Base-by-base conservation (phyloP, 345 rosid species). In the Citrus sp. region DNA sequence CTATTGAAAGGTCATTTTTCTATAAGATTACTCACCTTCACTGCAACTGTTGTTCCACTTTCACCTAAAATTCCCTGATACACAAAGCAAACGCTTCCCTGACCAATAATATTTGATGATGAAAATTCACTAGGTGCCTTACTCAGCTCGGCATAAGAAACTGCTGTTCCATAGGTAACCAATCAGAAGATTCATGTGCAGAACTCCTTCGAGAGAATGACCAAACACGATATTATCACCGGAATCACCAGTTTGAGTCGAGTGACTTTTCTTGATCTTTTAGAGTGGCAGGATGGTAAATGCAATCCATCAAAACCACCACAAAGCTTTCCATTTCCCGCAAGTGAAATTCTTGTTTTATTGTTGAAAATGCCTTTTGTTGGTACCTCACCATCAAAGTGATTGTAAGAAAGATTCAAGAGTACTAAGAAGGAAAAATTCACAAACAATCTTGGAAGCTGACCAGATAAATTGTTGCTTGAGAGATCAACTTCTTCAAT, bases 341-440 rank as follows among this genome's bases (percentile, higher is more conserved):
- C 18, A 46, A 46, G 16, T 46, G 51, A 46, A 46, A 46, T 12
- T 46, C 51, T 46, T 12, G 18, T 46, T 12, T 46, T 3, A 46
- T 46, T 46, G 51, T 4, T 46, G 80, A 78, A 82, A 9, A 55
- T 14, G 4, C 73, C 77, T 59, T 54, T 51, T 16, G 16, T 35
- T 22, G 85, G 82, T 34, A 82, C 79, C 63, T 73, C 46, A 7
- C 82, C 69, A 2, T 74, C 66, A 22, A 74, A 35, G 35, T 64
- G 19, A 56, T 65, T 76, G 58, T 51, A 72, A 7, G 79, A 78
- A 14, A 82, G 49, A 40, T 82, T 77, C 27, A 74, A 64, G 38
- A 56, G 18, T 38, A 24, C 30, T 34, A 68, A 49, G 63, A 34
- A 56, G 6, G 67, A 59, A 12, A 77, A 61, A 68, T 25, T 59